These are phyloP conservation scores for Nannizziopsis arthrosporioides DNA, from an alignment of 2,329 filamentous ascomycete genomes.

Conservation along the genomic window DNA sequence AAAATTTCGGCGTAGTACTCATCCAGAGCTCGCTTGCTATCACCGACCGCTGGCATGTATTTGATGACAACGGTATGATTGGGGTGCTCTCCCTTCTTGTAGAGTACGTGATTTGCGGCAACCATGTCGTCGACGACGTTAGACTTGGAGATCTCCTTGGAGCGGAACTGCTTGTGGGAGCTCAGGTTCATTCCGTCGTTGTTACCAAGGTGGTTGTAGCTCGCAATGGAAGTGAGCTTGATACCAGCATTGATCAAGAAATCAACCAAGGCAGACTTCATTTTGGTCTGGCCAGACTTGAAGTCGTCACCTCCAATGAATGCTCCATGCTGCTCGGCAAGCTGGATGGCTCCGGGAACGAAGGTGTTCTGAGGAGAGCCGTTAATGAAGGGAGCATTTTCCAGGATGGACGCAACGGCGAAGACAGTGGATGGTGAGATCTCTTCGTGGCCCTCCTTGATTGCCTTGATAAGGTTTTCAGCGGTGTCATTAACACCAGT, in stretches of 20 bases:
- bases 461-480: conserved; percentile 79
- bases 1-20: conserved; percentile 99
- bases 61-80: conserved; percentile 99
- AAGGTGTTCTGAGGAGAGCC: conserved; percentile 99
- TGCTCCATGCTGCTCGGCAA: conserved; percentile 73
- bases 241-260: conserved; percentile 98
- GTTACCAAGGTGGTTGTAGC: conserved; percentile 99
- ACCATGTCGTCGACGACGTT: conserved; percentile 99
- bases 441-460: conserved; percentile 76
- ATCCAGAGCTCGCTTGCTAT: conserved; percentile 97
- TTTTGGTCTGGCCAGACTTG: conserved; percentile 99
- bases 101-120: conserved; percentile 81
- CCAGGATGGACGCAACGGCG: conserved; percentile 84
- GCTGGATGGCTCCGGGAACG: conserved; percentile 78
- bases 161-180: conserved; percentile 96
- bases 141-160: conserved; percentile 98
- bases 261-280: conserved; percentile 98
- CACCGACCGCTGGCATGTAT: conserved; percentile 98
- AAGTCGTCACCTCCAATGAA: conserved; percentile 98
- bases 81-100: conserved; percentile 84
- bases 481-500: conserved; percentile 91
- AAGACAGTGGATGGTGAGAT: conserved; percentile 94
- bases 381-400: conserved; percentile 91
- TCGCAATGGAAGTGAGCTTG: conserved; percentile 95
- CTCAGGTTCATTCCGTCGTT: conserved; percentile 98